phyloP scores from a whole-genome alignment of 2,329 filamentous ascomycete genomes.

The Diaporthe sp. region DNA sequence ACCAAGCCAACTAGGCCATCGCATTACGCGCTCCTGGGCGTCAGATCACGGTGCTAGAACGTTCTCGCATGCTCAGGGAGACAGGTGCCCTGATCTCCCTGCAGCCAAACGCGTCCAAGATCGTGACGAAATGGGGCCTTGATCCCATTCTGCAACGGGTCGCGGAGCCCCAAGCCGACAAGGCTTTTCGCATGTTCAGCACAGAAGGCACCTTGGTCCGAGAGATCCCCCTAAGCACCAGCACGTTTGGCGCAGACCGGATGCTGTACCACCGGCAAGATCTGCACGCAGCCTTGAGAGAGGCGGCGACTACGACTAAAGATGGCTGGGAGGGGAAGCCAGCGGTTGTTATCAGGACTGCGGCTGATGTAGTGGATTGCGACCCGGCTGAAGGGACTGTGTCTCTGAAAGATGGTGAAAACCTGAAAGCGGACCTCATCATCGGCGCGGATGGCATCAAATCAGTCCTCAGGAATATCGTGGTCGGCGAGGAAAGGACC shows the following conservation, averaged over 20 bases:
- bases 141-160: constrained; percentile 43
- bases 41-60: constrained; percentile 44
- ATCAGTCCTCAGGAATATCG: constrained; percentile 37
- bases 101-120: constrained; percentile 55
- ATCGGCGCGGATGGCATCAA: constrained; percentile 54
- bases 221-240: constrained; percentile 48
- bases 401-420: constrained; percentile 49
- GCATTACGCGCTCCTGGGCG: constrained; percentile 49
- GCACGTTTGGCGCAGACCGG: constrained; percentile 52
- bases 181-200: constrained; percentile 50
- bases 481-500: constrained; percentile 40
- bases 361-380: constrained; percentile 49
- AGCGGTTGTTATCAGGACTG: constrained; percentile 46
- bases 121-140: constrained; percentile 49
- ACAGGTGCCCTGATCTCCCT: constrained; percentile 56
- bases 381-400: constrained; percentile 54
- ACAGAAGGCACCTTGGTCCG: constrained; percentile 43
- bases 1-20: constrained; percentile 46
- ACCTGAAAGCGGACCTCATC: constrained; percentile 47
- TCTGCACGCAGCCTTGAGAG: constrained; percentile 49
- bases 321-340: constrained; percentile 40
- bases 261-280: constrained; percentile 57
- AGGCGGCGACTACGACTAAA: constrained; percentile 42
- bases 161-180: constrained; percentile 50
- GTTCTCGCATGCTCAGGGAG: constrained; percentile 48